Evolutionary conservation across 108 stramenopile species (phyloP), one percentile per base, ranked within the genome.

Genomic region (Parietichytrium sp.): DNA sequence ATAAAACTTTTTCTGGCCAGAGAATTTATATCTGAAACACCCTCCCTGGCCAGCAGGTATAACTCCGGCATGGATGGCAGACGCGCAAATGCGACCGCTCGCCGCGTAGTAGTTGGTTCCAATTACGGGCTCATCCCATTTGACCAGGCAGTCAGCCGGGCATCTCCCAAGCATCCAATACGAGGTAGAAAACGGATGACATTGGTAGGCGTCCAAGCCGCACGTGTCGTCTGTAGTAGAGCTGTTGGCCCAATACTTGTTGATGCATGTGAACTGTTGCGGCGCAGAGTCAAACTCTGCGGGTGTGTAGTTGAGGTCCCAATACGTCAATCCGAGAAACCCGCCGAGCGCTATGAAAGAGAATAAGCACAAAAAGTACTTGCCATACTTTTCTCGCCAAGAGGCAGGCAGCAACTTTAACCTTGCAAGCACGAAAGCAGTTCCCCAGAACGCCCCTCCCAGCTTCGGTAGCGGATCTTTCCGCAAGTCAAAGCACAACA

Each of bases 11-110:
- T 72, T n/a, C 6, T 33, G 16, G 16, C 61, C 61, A 2, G 20
- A 6, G 38, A 72, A 45, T 72, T 45, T 8, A 25, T 45, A n/a
- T 8, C 45, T 42, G 25, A 72, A 72, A 42, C 61, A 72, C 15
- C 61, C 61, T 12, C 61, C 61, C 0, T 45, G 38, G 1, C 20
- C 6, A 15, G 61, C 61, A 6, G 10, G 38, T 23, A 72, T 72
- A n/a, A 72, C 61, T 6, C 61, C 61, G 6, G 61, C 61, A 27
- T 72, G 61, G 23, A 72, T 72, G 10, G 61, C 61, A 18, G 61
- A 33, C 10, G 61, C 61, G 42, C 61, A 72, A 42, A 72, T 25
- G 42, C 61, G 61, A 20, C 61, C 45, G 20, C 38, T 72, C 20
- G 61, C 61, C 6, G 61, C 45, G 42, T 72, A 72, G 2, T 45